Evolutionary conservation across 2,329 filamentous ascomycete species (phyloP).

Genomic region (Microdochium nivale): DNA sequence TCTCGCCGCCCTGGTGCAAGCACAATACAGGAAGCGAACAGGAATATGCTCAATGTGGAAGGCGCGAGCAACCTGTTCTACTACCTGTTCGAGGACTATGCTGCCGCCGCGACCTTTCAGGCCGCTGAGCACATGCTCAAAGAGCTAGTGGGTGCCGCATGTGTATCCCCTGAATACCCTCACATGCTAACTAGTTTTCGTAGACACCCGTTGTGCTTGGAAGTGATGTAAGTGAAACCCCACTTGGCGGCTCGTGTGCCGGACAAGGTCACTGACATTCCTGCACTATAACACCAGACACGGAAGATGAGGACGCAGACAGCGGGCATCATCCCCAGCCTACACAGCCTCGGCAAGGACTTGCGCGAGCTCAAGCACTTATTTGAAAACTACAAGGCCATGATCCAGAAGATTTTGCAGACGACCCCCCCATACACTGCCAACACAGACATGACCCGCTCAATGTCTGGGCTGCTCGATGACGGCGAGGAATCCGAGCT

Average conservation of each 20-base stretch:
- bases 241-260: not conserved
- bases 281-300: constrained; percentile 10
- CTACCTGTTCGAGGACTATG: constrained; percentile 60
- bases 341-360: constrained; percentile 53
- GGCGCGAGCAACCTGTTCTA: constrained; percentile 55
- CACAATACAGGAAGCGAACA: not conserved
- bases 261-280: not conserved
- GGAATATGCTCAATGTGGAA: constrained; percentile 22
- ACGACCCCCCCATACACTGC: constrained; percentile 12
- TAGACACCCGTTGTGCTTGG: constrained; percentile 26
- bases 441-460: constrained; percentile 1
- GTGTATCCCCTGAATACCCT: constrained; percentile 5
- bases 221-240: constrained; percentile 20
- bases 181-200: not conserved
- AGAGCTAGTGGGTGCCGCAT: constrained; percentile 30
- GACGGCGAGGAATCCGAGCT: constrained; percentile 10
- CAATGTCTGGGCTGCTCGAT: not conserved
- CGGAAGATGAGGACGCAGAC: constrained; percentile 28
- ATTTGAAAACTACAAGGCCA: constrained; percentile 50
- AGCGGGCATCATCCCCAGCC: constrained; percentile 43
- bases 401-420: constrained; percentile 49
- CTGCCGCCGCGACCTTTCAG: constrained; percentile 46
- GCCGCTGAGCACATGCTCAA: constrained; percentile 35
- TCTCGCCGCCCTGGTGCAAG: not conserved
- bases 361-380: constrained; percentile 51